Conservation (phyloP, 441 rosid species). For the Iberis amara region DNA sequence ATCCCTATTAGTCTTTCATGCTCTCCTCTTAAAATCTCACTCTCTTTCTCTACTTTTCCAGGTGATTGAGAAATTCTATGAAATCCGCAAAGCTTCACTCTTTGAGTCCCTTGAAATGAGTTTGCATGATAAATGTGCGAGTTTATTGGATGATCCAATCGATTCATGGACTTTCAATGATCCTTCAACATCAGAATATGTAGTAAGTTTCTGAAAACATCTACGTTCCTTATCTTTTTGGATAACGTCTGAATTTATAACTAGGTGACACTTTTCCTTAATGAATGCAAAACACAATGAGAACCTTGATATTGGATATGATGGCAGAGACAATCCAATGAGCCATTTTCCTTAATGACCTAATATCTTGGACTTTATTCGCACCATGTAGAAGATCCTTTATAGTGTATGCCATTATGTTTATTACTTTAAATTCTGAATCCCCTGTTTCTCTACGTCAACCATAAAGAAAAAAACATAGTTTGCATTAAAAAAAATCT, state of each 20-base stretch:
- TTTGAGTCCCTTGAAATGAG: constrained; percentile 43
- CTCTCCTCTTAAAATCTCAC: background rate
- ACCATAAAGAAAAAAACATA: background rate
- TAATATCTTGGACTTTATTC: background rate
- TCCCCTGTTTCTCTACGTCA: background rate
- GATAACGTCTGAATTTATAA: constrained; percentile 6
- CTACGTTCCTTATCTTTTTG: background rate
- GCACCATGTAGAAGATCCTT: background rate
- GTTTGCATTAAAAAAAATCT: background rate
- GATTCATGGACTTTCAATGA: constrained; percentile 85
- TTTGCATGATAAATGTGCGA: constrained; percentile 65
- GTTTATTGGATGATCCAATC: constrained; percentile 58
- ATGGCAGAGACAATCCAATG: background rate
- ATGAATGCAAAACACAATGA: background rate
- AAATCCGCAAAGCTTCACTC: constrained; percentile 52
- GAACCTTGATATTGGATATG: constrained; percentile 14
- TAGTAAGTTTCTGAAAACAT: constrained; percentile 50
- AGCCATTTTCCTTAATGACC: background rate
- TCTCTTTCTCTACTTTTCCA: constrained; percentile 26
- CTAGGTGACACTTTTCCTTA: background rate
- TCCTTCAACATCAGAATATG: constrained; percentile 69
- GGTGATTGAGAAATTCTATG: constrained; percentile 71
- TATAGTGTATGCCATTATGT: background rate
- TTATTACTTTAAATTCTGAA: background rate
- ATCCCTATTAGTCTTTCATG: no score